A percentile compares a stretch with the other conserved stretches of the same genome.
These are phyloP conservation scores for Cornus kousa DNA, from an alignment of 148 eudicot species.

Conservation along the genomic window DNA sequence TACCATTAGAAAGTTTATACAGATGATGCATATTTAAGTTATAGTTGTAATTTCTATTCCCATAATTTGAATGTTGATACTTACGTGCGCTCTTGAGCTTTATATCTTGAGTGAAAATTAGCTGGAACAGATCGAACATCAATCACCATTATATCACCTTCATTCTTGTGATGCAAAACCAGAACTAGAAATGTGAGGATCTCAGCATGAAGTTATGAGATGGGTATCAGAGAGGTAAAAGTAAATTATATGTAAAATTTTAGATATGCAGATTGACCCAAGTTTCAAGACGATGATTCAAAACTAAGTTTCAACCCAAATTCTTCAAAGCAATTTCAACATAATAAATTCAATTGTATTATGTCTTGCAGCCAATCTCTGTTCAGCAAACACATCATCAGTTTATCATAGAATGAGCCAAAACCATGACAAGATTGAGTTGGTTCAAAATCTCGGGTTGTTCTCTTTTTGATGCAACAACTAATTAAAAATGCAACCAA, in stretches of 20 bases:
- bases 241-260: not conserved
- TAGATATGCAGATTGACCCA: not conserved
- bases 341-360: not conserved
- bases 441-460: not conserved
- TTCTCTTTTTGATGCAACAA: not conserved
- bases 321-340: not conserved
- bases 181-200: slow-evolving; percentile 5
- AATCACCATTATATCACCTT: slow-evolving; percentile 64
- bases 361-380: not conserved
- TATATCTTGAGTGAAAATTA: slow-evolving; percentile 89
- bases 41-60: not conserved
- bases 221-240: not conserved
- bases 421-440: not conserved
- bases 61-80: slow-evolving; percentile 38
- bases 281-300: slow-evolving; percentile 1
- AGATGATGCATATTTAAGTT: not conserved
- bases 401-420: not conserved
- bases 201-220: not conserved
- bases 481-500: not conserved
- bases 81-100: slow-evolving; percentile 98
- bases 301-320: not conserved
- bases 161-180: slow-evolving; percentile 56
- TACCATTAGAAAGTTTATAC: not conserved
- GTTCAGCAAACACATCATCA: not conserved
- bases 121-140: slow-evolving; percentile 78